These are phyloP conservation scores for Aspergillus avenaceus DNA, from an alignment of 495 filamentous ascomycete genomes.

Conservation along the genomic window DNA sequence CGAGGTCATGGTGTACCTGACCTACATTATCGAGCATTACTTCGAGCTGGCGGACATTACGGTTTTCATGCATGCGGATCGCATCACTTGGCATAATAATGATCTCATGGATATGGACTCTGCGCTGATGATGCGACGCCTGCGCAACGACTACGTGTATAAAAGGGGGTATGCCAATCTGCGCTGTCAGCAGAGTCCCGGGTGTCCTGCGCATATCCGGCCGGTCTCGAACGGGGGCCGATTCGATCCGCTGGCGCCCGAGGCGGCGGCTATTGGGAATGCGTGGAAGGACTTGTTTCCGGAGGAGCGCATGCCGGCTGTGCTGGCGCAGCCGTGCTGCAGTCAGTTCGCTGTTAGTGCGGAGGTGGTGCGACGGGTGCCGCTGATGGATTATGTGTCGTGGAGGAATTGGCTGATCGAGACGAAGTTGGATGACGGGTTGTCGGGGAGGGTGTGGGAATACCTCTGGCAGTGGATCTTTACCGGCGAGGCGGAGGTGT, in stretches of 20 bases:
- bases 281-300: conserved; percentile 34
- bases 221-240: background rate
- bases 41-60: conserved; percentile 35
- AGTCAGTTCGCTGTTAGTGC: conserved; percentile 65
- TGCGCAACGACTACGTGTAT: conserved; percentile 21
- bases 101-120: conserved; percentile 42
- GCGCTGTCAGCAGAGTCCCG: conserved; percentile 41
- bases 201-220: conserved; percentile 27
- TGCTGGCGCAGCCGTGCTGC: conserved; percentile 52
- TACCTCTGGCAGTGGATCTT: conserved; percentile 63
- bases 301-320: conserved; percentile 18
- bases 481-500: conserved; percentile 18
- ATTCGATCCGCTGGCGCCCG: background rate
- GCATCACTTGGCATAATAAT: conserved; percentile 51
- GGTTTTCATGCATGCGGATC: conserved; percentile 44
- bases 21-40: conserved; percentile 47
- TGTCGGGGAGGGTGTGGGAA: conserved; percentile 62
- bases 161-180: conserved; percentile 46
- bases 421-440: conserved; percentile 48
- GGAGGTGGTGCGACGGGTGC: conserved; percentile 40
- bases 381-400: conserved; percentile 46
- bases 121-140: conserved; percentile 24
- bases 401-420: conserved; percentile 57
- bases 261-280: background rate
- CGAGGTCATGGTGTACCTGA: conserved; percentile 51